Evolutionary conservation across 345 rosid species (phyloP).

Genomic region (Crucihimalaya himalaica): DNA sequence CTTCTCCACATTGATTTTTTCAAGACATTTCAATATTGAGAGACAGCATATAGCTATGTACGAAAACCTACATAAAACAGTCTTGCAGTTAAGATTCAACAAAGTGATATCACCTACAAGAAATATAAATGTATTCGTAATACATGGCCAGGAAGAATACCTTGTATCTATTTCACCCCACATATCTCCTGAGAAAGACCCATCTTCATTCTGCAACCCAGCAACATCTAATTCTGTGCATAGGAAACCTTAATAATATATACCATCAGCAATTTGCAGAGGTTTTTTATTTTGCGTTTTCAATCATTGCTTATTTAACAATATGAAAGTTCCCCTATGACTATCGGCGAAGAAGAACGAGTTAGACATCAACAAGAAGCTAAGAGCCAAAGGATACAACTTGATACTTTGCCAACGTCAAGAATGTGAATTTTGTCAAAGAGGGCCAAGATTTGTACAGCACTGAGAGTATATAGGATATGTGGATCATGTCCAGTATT

Average conservation of each 20-base stretch:
- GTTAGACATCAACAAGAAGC: conserved; percentile 1
- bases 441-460: conserved; percentile 80
- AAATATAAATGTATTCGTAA: not conserved
- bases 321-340: not conserved
- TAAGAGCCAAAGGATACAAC: conserved; percentile 69
- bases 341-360: not conserved
- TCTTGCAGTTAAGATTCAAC: conserved; percentile 5
- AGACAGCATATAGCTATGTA: conserved; percentile 87
- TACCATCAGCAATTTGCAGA: not conserved
- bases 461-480: conserved; percentile 75
- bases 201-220: conserved; percentile 87
- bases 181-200: conserved; percentile 89
- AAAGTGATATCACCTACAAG: not conserved
- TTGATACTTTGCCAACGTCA: conserved; percentile 63
- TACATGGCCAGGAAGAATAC: conserved; percentile 44
- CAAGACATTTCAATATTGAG: conserved; percentile 59
- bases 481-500: conserved; percentile 90
- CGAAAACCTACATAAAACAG: conserved; percentile 62
- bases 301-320: not conserved
- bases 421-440: conserved; percentile 70
- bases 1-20: conserved; percentile 70
- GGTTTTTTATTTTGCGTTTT: not conserved
- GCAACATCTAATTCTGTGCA: conserved; percentile 55
- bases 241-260: conserved; percentile 30
- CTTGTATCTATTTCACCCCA: conserved; percentile 98